A percentile compares a stretch with the other conserved stretches of the same genome.
These are phyloP conservation scores for Cutaneotrichosporon sp. DNA, from an alignment of 1,284 basidiomycete species.

Conservation along the genomic window DNA sequence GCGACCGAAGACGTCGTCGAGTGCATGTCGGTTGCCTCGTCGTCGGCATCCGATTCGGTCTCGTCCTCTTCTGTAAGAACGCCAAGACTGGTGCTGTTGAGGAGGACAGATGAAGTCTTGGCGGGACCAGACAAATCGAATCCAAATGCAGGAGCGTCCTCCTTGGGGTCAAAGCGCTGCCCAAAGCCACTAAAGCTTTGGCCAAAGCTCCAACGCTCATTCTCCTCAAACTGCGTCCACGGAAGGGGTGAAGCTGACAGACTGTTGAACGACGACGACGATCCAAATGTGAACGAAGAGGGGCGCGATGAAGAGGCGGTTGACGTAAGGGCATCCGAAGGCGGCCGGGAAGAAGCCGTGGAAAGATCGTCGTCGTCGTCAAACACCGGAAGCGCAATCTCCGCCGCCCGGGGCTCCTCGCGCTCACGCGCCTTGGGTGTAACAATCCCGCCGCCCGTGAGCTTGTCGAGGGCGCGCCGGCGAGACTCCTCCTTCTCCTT, in stretches of 20 bases:
- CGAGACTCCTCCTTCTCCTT: conserved; percentile 42
- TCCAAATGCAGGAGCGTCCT: conserved; percentile 22
- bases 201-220: conserved; percentile 19
- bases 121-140: conserved; percentile 12
- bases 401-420: conserved; percentile 14
- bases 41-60: conserved; percentile 33
- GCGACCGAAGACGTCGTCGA: conserved; percentile 6
- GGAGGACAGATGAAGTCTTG: conserved; percentile 18
- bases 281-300: conserved; percentile 23
- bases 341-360: conserved; percentile 26
- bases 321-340: conserved; percentile 30
- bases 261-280: conserved; percentile 18
- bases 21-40: conserved; percentile 6
- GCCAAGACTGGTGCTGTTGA: conserved; percentile 23
- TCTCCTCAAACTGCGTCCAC: conserved; percentile 23
- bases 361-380: conserved; percentile 41
- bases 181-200: conserved; percentile 13
- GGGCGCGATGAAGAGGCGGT: conserved; percentile 29
- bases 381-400: conserved; percentile 38
- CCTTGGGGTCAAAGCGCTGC: conserved; percentile 23
- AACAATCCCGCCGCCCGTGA: conserved; percentile 27
- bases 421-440: not conserved
- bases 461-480: conserved; percentile 40
- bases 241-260: conserved; percentile 18
- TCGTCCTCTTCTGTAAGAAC: conserved; percentile 39